phyloP scores from a whole-genome alignment of 2,329 filamentous ascomycete genomes.

The Phialemoniopsis sp. region DNA sequence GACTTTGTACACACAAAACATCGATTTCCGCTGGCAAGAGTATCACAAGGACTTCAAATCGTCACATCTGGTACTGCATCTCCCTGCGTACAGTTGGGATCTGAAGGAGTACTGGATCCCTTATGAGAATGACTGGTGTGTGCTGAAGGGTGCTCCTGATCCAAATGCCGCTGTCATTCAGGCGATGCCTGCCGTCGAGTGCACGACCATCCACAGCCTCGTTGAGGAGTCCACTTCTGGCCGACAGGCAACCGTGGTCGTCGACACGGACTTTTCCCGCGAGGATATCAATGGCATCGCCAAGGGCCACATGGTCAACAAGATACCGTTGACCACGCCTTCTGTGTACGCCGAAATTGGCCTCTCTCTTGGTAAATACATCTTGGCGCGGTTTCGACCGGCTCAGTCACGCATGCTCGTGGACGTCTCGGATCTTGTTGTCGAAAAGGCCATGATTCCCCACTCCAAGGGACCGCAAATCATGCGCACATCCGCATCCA shows the following conservation, averaged over 20 bases:
- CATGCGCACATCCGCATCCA: too few relatives aligned
- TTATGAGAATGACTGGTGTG: slow-evolving; percentile 52
- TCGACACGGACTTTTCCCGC: slow-evolving; percentile 50
- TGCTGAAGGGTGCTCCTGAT: slow-evolving; percentile 51
- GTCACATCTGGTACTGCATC: slow-evolving; percentile 44
- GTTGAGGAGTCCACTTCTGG: slow-evolving; percentile 34
- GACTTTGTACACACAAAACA: too few relatives aligned
- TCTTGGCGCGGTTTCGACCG: slow-evolving; percentile 45
- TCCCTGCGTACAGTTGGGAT: slow-evolving; percentile 61
- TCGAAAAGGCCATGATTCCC: too few relatives aligned
- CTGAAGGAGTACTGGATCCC: slow-evolving; percentile 50
- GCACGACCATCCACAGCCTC: slow-evolving; percentile 10
- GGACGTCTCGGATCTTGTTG: slow-evolving; percentile 48
- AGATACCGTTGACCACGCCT: slow-evolving; percentile 24
- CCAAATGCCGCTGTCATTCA: slow-evolving; percentile 12
- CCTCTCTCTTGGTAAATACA: slow-evolving; percentile 51
- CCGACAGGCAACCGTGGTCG: slow-evolving; percentile 34
- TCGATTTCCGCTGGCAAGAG: slow-evolving; percentile 40
- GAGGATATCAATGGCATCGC: slow-evolving; percentile 51
- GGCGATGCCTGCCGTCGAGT: slow-evolving; percentile 13
- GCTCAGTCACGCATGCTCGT: slow-evolving; percentile 35
- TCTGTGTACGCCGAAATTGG: slow-evolving; percentile 58
- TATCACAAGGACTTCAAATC: slow-evolving; percentile 52
- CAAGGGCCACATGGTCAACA: slow-evolving; percentile 24
- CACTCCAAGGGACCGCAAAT: too few relatives aligned